Percentiles rank a stretch among this genome's conserved stretches.
These are phyloP conservation scores for Prototheca cutis DNA, from an alignment of 163 green algal species.

Conservation along the genomic window DNA sequence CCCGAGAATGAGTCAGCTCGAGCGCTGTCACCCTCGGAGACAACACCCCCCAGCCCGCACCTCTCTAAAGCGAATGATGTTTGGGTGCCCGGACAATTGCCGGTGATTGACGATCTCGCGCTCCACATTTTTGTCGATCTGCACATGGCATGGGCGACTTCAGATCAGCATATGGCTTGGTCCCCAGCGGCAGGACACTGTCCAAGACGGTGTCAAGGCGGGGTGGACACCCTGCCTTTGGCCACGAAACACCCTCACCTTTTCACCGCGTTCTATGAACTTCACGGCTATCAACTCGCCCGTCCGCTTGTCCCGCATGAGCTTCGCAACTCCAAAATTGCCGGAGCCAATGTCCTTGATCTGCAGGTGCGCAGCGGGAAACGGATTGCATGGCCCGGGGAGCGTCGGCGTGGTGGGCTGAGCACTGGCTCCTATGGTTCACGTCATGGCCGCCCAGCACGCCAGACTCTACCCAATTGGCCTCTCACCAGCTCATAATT, in stretches of 20 bases:
- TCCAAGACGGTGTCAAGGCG: too few species aligned
- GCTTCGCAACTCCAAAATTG: constrained; percentile 93
- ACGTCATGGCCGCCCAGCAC: too few species aligned
- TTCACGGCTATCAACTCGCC: constrained; percentile 89
- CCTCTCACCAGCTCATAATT: constrained; percentile 12
- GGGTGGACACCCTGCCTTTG: too few species aligned
- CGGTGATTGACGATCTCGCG: constrained; percentile 96
- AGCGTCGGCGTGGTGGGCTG: too few species aligned
- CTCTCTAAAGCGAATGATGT: constrained; percentile 94
- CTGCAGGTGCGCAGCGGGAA: constrained; percentile 9
- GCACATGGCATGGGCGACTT: constrained; percentile 5
- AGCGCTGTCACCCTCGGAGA: neutral
- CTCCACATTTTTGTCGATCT: constrained; percentile 95
- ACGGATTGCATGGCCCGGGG: too few species aligned
- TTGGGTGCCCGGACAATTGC: constrained; percentile 72
- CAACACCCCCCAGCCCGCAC: constrained; percentile 19
- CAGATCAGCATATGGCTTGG: too few species aligned
- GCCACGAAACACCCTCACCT: too few species aligned
- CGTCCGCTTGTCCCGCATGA: constrained; percentile 67
- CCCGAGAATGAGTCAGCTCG: too few species aligned
- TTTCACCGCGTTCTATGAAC: constrained; percentile 84
- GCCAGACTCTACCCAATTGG: neutral
- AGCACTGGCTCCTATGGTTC: too few species aligned
- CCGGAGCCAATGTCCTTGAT: constrained; percentile 84
- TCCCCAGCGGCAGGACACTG: too few species aligned